Evolutionary conservation across 2,329 filamentous ascomycete genomes (phyloP).

Genomic region (Penicillium sp.): DNA sequence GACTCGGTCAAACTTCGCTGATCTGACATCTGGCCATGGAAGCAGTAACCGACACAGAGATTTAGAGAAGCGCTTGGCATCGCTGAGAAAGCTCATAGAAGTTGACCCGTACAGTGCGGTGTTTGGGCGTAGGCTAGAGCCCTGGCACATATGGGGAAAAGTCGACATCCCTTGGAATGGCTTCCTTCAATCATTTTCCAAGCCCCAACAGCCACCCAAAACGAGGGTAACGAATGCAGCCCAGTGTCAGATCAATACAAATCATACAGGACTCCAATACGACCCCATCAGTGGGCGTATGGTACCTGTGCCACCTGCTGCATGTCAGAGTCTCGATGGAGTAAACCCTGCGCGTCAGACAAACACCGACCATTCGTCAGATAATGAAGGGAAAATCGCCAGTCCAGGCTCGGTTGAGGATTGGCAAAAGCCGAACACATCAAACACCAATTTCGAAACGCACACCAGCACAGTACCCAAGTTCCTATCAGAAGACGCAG

Average conservation of each 20-base stretch:
- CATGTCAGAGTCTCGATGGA: not conserved
- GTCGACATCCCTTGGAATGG: constrained; percentile 30
- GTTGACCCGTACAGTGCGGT: constrained; percentile 43
- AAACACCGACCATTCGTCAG: constrained; percentile 3
- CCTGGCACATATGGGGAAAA: constrained; percentile 21
- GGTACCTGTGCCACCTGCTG: constrained; percentile 24
- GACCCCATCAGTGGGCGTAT: constrained; percentile 48
- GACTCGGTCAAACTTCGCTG: constrained; percentile 13
- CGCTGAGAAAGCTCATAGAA: constrained; percentile 38
- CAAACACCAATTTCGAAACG: not conserved
- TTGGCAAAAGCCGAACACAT: not conserved
- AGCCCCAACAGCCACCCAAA: constrained; percentile 1
- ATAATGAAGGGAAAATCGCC: constrained; percentile 12
- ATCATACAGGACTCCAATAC: constrained; percentile 32
- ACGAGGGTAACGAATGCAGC: constrained; percentile 7
- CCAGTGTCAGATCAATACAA: constrained; percentile 3
- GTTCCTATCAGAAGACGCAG: constrained; percentile 9
- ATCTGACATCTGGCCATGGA: constrained; percentile 5
- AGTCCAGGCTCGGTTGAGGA: constrained; percentile 5
- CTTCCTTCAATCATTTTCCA: constrained; percentile 33
- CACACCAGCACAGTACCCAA: not conserved
- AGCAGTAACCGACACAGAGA: constrained; percentile 25
- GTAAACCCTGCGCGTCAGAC: not conserved
- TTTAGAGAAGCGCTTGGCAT: constrained; percentile 35
- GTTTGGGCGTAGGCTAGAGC: constrained; percentile 40